A percentile compares a stretch with the other conserved stretches of the same genome.
These are phyloP conservation scores for Pyrus bretschneideri DNA, from an alignment of 306 rosid species.

Conservation along the genomic window DNA sequence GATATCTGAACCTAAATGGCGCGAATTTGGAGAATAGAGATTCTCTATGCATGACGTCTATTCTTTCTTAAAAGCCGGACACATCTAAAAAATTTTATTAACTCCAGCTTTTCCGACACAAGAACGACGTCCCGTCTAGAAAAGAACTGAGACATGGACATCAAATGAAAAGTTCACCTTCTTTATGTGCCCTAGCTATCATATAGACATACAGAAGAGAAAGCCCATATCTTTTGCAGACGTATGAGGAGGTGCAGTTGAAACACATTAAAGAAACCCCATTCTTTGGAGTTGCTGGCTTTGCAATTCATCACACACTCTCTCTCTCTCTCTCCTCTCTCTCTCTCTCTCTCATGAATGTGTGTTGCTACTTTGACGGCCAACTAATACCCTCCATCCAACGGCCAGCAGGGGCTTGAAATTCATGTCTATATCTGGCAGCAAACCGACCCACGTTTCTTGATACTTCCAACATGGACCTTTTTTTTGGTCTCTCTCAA, in stretches of 20 bases:
- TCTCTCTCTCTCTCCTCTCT: no score
- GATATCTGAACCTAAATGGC: background rate
- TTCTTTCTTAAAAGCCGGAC: no score
- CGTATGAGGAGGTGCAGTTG: no score
- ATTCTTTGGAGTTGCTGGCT: background rate
- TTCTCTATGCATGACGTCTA: background rate
- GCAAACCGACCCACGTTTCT: background rate
- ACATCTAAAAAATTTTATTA: no score
- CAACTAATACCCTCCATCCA: constrained; percentile 17
- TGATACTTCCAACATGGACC: background rate
- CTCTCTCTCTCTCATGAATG: constrained; percentile 7
- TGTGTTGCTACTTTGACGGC: constrained; percentile 36
- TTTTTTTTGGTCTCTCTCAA: background rate
- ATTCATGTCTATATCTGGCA: background rate
- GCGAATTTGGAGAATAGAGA: background rate
- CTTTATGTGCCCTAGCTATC: background rate
- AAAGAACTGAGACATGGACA: background rate
- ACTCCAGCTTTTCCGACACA: no score
- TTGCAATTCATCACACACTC: background rate
- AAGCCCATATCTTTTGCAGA: background rate
- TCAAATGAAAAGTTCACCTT: background rate
- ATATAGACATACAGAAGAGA: background rate
- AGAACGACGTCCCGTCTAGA: background rate
- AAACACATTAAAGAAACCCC: no score
- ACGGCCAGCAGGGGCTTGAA: background rate